phyloP scores from a whole-genome alignment of 2,329 filamentous ascomycete species.

The Fragosphaeria purpurea region DNA sequence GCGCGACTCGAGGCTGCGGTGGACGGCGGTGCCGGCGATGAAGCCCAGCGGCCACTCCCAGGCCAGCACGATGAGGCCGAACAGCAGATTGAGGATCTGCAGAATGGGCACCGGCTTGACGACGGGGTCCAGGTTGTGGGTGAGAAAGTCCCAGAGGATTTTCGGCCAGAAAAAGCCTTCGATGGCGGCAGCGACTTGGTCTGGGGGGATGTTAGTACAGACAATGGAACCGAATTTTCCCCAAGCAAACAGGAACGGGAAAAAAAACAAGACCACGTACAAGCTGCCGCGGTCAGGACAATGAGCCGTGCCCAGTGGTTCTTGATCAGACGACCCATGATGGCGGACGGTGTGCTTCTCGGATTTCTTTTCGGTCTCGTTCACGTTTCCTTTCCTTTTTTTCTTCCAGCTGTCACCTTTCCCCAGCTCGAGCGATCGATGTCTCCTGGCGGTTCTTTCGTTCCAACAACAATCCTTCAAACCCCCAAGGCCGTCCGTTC shows the following conservation, averaged over 20 bases:
- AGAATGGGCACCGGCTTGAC: constrained; percentile 83
- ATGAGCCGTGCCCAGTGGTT: constrained; percentile 98
- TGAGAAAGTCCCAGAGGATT: constrained; percentile 95
- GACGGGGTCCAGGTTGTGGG: constrained; percentile 74
- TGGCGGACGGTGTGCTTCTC: constrained; percentile 14
- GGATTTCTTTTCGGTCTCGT: too few relatives aligned
- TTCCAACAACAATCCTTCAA: too few relatives aligned
- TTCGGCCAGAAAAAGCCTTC: constrained; percentile 97
- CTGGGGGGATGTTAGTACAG: constrained; percentile 35
- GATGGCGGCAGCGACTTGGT: constrained; percentile 76
- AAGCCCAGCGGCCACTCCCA: constrained; percentile 85
- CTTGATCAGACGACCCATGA: constrained; percentile 97
- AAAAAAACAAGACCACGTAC: constrained; percentile 35
- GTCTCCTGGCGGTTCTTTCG: too few relatives aligned
- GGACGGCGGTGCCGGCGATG: constrained; percentile 66
- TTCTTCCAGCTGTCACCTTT: too few relatives aligned
- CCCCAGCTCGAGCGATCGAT: too few relatives aligned
- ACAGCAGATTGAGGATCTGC: constrained; percentile 79
- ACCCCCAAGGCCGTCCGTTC: too few relatives aligned
- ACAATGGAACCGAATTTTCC: neutral
- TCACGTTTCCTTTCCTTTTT: too few relatives aligned
- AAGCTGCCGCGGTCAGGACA: constrained; percentile 70
- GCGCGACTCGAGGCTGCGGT: constrained; percentile 79
- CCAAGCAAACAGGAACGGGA: neutral
- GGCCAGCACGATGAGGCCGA: constrained; percentile 67